Percentiles rank a stretch among this genome's conserved stretches.
phyloP scores from a whole-genome alignment of 306 rosid species.

The Arachis stenosperma region DNA sequence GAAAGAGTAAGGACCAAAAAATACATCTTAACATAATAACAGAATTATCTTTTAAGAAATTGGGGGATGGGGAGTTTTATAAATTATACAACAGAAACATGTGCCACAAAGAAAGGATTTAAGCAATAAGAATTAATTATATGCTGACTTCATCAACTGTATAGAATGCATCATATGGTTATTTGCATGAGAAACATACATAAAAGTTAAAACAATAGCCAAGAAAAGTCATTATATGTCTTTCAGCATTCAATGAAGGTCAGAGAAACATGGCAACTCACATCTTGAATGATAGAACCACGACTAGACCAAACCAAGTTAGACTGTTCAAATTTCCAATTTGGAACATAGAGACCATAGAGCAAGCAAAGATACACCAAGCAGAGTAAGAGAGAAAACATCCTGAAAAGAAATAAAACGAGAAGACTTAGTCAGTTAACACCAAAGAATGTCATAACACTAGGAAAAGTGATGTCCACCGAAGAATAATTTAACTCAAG shows the following conservation, averaged over 20 bases:
- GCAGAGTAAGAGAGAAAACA: constrained; percentile 63
- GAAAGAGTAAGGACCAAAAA: background rate
- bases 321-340: constrained; percentile 53
- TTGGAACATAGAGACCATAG: constrained; percentile 67
- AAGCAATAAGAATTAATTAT: constrained; percentile 14
- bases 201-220: constrained; percentile 10
- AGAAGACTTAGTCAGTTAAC: constrained; percentile 36
- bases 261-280: constrained; percentile 49
- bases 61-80: background rate
- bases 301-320: constrained; percentile 38
- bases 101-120: background rate
- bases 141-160: constrained; percentile 4
- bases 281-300: constrained; percentile 50
- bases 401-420: constrained; percentile 51
- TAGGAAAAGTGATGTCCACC: too few species aligned
- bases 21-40: background rate
- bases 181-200: background rate
- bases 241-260: constrained; percentile 23
- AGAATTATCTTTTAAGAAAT: background rate
- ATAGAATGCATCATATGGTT: constrained; percentile 8
- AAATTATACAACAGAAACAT: background rate
- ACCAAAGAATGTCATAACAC: constrained; percentile 25
- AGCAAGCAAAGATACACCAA: constrained; percentile 62
- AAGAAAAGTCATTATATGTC: constrained; percentile 2
- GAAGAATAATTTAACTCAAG: background rate